These are phyloP conservation scores for Tricladium varicosporioides DNA, from an alignment of 2,329 filamentous ascomycete species.

Conservation along the genomic window DNA sequence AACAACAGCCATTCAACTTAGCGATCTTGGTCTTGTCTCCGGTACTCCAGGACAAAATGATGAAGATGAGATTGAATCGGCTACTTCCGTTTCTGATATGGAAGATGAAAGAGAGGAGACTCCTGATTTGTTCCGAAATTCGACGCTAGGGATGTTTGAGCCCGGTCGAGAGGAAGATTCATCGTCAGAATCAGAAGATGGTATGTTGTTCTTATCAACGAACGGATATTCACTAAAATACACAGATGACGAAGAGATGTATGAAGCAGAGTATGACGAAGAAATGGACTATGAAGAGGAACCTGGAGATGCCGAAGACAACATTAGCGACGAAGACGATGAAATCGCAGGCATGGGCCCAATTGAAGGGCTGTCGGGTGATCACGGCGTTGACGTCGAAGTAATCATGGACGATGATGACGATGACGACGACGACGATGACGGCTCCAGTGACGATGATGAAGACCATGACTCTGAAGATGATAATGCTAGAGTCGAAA, in stretches of 20 bases:
- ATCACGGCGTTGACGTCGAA: constrained; percentile 59
- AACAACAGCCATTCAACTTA: constrained; percentile 81
- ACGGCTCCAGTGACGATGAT: constrained; percentile 60
- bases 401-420: constrained; percentile 81
- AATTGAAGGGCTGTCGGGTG: constrained; percentile 70
- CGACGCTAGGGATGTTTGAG: constrained; percentile 91
- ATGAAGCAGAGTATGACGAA: constrained; percentile 82
- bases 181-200: constrained; percentile 66
- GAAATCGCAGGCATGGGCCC: constrained; percentile 81
- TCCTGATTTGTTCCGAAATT: constrained; percentile 94
- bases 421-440: constrained; percentile 58
- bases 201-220: constrained; percentile 33
- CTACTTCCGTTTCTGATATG: constrained; percentile 84
- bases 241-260: constrained; percentile 85
- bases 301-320: constrained; percentile 74
- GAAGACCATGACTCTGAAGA: constrained; percentile 53
- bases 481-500: constrained; percentile 47
- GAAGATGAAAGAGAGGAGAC: constrained; percentile 90
- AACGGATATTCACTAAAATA: constrained; percentile 20
- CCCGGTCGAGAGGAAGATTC: constrained; percentile 78
- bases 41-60: constrained; percentile 64
- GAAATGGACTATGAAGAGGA: constrained; percentile 94
- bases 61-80: constrained; percentile 84
- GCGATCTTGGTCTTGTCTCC: constrained; percentile 66
- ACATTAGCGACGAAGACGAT: constrained; percentile 84